These are phyloP conservation scores for Boletus coffeatus DNA, from an alignment of 1,284 basidiomycete species.

Conservation along the genomic window DNA sequence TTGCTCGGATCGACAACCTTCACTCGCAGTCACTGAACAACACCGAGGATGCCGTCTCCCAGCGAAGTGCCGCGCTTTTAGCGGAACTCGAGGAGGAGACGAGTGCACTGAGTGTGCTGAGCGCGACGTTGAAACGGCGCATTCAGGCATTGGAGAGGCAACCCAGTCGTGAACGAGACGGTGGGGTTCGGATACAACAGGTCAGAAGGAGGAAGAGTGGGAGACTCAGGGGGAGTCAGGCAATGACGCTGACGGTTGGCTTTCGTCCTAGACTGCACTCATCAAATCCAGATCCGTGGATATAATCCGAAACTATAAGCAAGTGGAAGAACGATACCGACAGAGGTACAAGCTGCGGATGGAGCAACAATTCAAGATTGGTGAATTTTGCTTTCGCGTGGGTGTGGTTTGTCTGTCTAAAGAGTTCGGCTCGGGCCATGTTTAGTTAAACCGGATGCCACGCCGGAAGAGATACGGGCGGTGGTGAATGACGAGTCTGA, in stretches of 20 bases:
- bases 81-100: not conserved
- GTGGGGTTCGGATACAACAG: conserved; percentile 80
- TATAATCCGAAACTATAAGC: not conserved
- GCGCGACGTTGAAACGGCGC: conserved; percentile 36
- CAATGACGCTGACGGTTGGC: not conserved
- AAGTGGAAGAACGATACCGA: not conserved
- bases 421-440: not conserved
- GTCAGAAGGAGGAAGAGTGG: conserved; percentile 35
- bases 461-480: conserved; percentile 87
- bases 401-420: not conserved
- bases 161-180: conserved; percentile 68
- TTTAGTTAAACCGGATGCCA: conserved; percentile 91
- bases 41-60: conserved; percentile 54
- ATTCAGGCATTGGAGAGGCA: conserved; percentile 76
- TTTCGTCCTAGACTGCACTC: not conserved
- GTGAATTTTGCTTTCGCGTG: conserved; percentile 29
- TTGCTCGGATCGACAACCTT: not conserved
- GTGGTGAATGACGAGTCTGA: conserved; percentile 68
- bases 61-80: not conserved
- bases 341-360: conserved; percentile 34
- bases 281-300: not conserved
- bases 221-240: not conserved
- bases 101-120: not conserved
- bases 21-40: conserved; percentile 61
- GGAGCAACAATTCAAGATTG: not conserved